These are phyloP conservation scores for Neurospora sp. DNA, from an alignment of 495 filamentous ascomycete species.

Conservation along the genomic window DNA sequence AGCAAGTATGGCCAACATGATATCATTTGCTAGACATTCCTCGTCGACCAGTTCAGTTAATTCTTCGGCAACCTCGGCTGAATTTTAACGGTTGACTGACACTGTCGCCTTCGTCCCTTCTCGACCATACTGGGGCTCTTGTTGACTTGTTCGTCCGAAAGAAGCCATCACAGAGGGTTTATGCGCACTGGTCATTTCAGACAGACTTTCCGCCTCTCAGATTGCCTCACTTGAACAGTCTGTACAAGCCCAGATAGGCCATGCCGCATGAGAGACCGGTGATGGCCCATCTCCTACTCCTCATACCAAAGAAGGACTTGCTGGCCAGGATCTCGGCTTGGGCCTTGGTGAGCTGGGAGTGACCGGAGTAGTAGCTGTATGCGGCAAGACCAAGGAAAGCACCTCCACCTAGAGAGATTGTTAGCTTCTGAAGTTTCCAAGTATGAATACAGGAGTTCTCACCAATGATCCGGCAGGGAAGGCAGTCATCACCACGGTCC, in stretches of 20 bases:
- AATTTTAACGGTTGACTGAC: background rate
- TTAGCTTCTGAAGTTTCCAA: background rate
- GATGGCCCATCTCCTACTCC: slow-evolving; percentile 57
- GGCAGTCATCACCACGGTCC: slow-evolving; percentile 59
- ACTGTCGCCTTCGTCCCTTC: background rate
- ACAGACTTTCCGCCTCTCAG: background rate
- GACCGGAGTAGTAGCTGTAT: slow-evolving; percentile 79
- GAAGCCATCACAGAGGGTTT: background rate
- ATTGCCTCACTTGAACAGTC: slow-evolving; percentile 21
- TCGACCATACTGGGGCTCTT: background rate
- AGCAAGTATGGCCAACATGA: background rate
- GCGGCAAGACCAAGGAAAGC: slow-evolving; percentile 84
- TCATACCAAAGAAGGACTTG: slow-evolving; percentile 68
- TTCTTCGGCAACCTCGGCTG: background rate
- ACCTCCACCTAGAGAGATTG: slow-evolving; percentile 43
- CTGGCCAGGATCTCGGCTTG: slow-evolving; percentile 58
- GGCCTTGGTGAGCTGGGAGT: slow-evolving; percentile 60
- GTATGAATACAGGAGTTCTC: background rate
- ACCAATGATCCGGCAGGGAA: slow-evolving; percentile 61
- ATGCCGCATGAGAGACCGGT: slow-evolving; percentile 58
- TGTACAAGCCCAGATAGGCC: slow-evolving; percentile 54
- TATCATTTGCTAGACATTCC: background rate
- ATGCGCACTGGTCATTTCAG: background rate
- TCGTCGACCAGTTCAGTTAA: background rate
- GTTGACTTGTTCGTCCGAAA: background rate